Percentiles rank a stretch among this genome's conserved stretches.
Evolutionary conservation across 768 basidiomycete species (phyloP).

Genomic region (Tylopilus sp.): DNA sequence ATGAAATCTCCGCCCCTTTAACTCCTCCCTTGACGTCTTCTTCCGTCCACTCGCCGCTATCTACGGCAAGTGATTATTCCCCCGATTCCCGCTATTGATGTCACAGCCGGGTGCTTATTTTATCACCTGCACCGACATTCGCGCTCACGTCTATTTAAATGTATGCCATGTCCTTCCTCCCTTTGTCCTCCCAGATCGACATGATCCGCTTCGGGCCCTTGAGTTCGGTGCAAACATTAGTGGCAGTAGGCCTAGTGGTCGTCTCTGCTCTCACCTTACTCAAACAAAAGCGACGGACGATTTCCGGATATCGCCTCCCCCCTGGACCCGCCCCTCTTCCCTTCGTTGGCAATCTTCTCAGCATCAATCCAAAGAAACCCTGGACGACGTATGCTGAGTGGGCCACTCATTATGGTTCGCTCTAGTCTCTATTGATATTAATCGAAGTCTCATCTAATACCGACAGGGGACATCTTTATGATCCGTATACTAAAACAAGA

Average conservation of each 20-base stretch:
- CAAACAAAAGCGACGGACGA: no score
- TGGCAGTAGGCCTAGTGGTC: neutral
- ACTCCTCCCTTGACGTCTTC: no score
- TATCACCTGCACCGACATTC: no score
- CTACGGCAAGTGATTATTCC: no score
- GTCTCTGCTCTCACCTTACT: no score
- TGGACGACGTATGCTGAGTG: conserved; percentile 21
- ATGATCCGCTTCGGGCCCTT: neutral
- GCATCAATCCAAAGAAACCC: conserved; percentile 15
- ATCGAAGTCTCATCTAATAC: neutral
- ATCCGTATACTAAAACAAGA: conserved; percentile 21
- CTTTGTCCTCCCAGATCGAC: neutral
- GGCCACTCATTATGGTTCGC: conserved; percentile 16
- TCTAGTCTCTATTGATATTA: neutral
- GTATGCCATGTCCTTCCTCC: neutral
- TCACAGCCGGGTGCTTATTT: no score
- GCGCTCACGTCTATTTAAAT: neutral
- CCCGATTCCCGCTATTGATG: no score
- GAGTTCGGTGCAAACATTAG: neutral
- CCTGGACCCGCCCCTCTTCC: no score
- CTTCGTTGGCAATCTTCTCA: conserved; percentile 14
- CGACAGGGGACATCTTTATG: no score
- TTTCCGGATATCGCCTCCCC: no score
- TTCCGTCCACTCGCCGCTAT: no score
- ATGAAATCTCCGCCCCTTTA: no score